Percentiles rank a stretch among this genome's conserved stretches.
phyloP scores from a whole-genome alignment of 2,329 filamentous ascomycete species.

The Talaromyces sp. region DNA sequence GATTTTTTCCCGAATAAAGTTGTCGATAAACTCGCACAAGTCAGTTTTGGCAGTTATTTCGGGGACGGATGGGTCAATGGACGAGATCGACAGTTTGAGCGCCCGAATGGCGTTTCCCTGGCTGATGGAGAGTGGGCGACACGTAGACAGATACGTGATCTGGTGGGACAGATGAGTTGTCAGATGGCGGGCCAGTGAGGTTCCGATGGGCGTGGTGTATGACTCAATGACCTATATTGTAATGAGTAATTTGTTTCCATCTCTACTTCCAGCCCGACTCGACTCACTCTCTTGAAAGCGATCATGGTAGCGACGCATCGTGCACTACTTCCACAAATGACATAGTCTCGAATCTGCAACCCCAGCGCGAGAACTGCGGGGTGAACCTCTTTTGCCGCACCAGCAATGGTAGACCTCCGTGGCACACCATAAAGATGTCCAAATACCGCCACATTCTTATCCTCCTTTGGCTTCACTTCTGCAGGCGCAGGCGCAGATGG shows the following conservation, averaged over 20 bases:
- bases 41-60: slow-evolving; percentile 76
- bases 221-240: slow-evolving; percentile 69
- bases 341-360: slow-evolving; percentile 83
- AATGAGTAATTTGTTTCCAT: slow-evolving; percentile 1
- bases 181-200: slow-evolving; percentile 82
- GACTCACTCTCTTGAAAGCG: slow-evolving; percentile 73
- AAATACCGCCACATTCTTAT: slow-evolving; percentile 69
- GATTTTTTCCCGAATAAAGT: slow-evolving; percentile 85
- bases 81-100: slow-evolving; percentile 86
- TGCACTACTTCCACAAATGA: slow-evolving; percentile 82
- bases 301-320: slow-evolving; percentile 80
- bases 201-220: slow-evolving; percentile 83
- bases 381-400: slow-evolving; percentile 67
- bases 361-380: slow-evolving; percentile 79
- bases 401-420: slow-evolving; percentile 58
- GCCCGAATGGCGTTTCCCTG: slow-evolving; percentile 97
- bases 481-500: slow-evolving; percentile 34
- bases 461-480: slow-evolving; percentile 51
- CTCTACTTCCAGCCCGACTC: not conserved
- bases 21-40: slow-evolving; percentile 75
- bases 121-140: slow-evolving; percentile 89
- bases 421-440: slow-evolving; percentile 75
- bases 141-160: slow-evolving; percentile 89
- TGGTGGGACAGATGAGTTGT: slow-evolving; percentile 90
- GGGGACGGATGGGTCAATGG: slow-evolving; percentile 77